These are phyloP conservation scores for Clausena lansium DNA, from an alignment of 345 rosid genomes.

Conservation along the genomic window DNA sequence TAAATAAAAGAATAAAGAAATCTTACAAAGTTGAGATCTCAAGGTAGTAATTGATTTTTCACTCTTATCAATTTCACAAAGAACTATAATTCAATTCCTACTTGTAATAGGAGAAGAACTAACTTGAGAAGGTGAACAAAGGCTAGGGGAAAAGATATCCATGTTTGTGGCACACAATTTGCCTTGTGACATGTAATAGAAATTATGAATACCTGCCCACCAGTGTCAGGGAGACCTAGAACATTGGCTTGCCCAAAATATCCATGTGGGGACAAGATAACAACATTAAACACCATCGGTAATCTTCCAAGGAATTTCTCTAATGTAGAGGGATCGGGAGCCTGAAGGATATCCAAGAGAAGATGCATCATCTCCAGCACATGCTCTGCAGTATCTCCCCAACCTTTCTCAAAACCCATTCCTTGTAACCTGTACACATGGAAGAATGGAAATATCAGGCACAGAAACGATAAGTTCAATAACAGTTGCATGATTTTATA, in stretches of 20 bases:
- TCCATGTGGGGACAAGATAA: constrained; percentile 93
- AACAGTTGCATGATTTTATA: neutral
- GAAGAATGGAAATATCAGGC: neutral
- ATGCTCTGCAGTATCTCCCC: constrained; percentile 91
- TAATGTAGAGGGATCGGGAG: constrained; percentile 89
- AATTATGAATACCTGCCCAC: constrained; percentile 71
- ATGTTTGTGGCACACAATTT: neutral
- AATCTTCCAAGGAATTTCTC: constrained; percentile 94
- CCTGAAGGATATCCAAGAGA: constrained; percentile 88
- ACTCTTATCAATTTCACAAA: neutral
- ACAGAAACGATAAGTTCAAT: neutral
- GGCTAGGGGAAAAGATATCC: neutral
- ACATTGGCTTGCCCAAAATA: constrained; percentile 99
- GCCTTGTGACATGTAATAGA: neutral
- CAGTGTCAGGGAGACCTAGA: constrained; percentile 97
- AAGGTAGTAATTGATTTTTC: neutral
- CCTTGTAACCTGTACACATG: constrained; percentile 60
- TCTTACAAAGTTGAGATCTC: constrained; percentile 3
- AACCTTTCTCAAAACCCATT: constrained; percentile 98
- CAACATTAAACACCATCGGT: constrained; percentile 96
- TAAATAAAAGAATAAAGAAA: neutral
- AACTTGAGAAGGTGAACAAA: neutral
- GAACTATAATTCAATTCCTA: neutral
- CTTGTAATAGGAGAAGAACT: neutral
- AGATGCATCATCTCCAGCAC: constrained; percentile 82